Evolutionary conservation across 2,329 filamentous ascomycete genomes (phyloP), one percentile per base, ranked within the genome.

Genomic region (Lecanosticta acicola): DNA sequence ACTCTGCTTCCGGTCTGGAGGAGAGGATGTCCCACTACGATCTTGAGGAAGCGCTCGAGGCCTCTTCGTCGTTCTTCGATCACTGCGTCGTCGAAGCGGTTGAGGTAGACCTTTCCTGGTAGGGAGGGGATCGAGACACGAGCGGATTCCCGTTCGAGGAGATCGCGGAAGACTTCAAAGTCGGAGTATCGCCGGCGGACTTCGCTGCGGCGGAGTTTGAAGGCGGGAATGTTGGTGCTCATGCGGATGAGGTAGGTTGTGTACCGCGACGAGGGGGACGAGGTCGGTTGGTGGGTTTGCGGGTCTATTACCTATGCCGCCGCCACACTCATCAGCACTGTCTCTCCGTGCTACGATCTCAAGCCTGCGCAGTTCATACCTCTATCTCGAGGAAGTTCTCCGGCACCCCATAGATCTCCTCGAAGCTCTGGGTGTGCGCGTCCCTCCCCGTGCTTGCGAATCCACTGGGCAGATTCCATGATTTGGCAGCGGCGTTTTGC

Each of bases 331-430:
- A 14, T 14, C 19, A 26, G 19, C 16, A 19, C 19, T 20, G 7
- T 13, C 14, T 14, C 4, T 7, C 2, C 26, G 4, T 19, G 37
- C 11, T 18, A 17, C 13, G 29, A n/a, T 11, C 7, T 43, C 4
- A 29, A 18, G 19, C 18, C 4, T 20, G 36, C 9, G 32, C 24
- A 32, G 29, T 24, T 65, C 71, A 48, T 68, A 93, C 90, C 77
- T 98, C 93, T 55, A 98, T 95, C 75, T 98, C 93, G 44, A 98
- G 80, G 66, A 97, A 96, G 75, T 98, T 98, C 77, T 98, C 93
- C 4, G 93, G 93, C 39, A 91, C 88, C 11, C 90, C 93, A 70
- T 98, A 98, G 68, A 97, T 95, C 77, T 98, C 93, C 72, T 98
- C 93, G 66, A 96, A 97, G 65, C 85, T 93, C 75, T 98, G 93